Evolutionary conservation across 805 yeast species (phyloP).

Genomic region (Wilhelminamyces savonicus): DNA sequence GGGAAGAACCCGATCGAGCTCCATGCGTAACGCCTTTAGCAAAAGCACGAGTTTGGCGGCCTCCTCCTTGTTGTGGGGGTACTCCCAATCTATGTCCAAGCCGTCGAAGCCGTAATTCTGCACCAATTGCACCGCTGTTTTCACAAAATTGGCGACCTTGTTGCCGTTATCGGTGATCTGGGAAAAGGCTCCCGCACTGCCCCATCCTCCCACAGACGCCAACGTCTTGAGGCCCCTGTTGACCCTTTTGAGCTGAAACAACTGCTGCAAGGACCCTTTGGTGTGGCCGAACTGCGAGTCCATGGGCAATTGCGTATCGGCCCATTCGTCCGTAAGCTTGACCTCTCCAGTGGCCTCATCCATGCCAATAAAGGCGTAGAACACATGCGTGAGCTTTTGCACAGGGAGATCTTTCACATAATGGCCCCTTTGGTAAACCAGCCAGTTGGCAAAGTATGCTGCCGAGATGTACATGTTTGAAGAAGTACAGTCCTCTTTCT

Average conservation of each 20-base stretch:
- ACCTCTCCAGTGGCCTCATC: slow-evolving; percentile 49
- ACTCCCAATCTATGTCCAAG: slow-evolving; percentile 93
- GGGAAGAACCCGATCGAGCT: slow-evolving; percentile 22
- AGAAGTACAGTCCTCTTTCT: too few relatives aligned
- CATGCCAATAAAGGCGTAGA: slow-evolving; percentile 71
- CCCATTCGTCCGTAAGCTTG: slow-evolving; percentile 54
- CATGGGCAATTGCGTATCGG: slow-evolving; percentile 47
- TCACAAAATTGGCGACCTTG: slow-evolving; percentile 41
- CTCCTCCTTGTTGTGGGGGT: slow-evolving; percentile 49
- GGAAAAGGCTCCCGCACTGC: slow-evolving; percentile 40
- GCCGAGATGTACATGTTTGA: slow-evolving; percentile 5
- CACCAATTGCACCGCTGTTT: slow-evolving; percentile 43
- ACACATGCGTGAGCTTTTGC: slow-evolving; percentile 53
- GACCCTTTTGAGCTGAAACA: slow-evolving; percentile 39
- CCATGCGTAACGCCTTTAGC: slow-evolving; percentile 32
- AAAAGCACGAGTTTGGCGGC: slow-evolving; percentile 39
- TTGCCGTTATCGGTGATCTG: slow-evolving; percentile 14
- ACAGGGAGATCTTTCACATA: slow-evolving; percentile 59
- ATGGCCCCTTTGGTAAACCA: slow-evolving; percentile 37
- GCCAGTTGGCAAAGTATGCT: slow-evolving; percentile 48
- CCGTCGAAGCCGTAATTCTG: slow-evolving; percentile 72
- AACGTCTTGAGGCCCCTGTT: slow-evolving; percentile 44
- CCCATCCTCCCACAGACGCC: slow-evolving; percentile 82
- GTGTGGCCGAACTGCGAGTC: slow-evolving; percentile 10
- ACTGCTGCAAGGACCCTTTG: slow-evolving; percentile 46